Evolutionary conservation across 2,329 filamentous ascomycete genomes (phyloP).

Genomic region (Huntiella savannae): DNA sequence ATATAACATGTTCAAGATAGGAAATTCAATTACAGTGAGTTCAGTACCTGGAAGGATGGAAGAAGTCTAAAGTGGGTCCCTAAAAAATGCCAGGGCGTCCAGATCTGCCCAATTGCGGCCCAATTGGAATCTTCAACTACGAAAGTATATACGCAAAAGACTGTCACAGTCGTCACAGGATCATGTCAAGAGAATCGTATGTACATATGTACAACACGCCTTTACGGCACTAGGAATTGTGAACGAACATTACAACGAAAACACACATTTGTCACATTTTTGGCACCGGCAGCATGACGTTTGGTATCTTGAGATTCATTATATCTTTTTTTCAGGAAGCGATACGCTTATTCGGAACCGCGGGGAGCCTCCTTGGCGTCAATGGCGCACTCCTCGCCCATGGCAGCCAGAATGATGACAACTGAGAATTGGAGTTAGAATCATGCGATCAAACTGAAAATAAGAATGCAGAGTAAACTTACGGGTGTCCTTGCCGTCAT

Average conservation of each 20-base stretch:
- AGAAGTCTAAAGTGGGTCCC: background rate
- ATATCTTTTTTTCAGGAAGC: conserved; percentile 12
- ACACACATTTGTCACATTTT: background rate
- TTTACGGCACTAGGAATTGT: too few species aligned
- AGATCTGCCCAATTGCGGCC: background rate
- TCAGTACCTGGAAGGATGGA: background rate
- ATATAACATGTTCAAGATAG: too few species aligned
- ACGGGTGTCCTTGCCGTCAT: conserved; percentile 88
- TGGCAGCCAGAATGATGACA: conserved; percentile 66
- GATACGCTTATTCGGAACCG: conserved; percentile 9
- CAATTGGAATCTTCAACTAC: too few species aligned
- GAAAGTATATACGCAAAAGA: too few species aligned
- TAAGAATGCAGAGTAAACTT: conserved; percentile 25
- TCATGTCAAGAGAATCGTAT: too few species aligned
- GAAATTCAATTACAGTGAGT: background rate
- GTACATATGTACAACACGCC: too few species aligned
- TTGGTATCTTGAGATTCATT: conserved; percentile 12
- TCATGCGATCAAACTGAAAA: background rate
- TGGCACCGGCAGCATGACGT: background rate
- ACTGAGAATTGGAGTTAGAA: conserved; percentile 40
- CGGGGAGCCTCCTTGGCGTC: conserved; percentile 82
- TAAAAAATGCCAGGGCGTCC: background rate
- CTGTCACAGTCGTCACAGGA: too few species aligned
- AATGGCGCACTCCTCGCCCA: conserved; percentile 85
- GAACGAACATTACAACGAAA: background rate